A percentile compares a stretch with the other conserved stretches of the same genome.
These are phyloP conservation scores for Fomitopsis pulvina DNA, from an alignment of 768 basidiomycete species.

Conservation along the genomic window DNA sequence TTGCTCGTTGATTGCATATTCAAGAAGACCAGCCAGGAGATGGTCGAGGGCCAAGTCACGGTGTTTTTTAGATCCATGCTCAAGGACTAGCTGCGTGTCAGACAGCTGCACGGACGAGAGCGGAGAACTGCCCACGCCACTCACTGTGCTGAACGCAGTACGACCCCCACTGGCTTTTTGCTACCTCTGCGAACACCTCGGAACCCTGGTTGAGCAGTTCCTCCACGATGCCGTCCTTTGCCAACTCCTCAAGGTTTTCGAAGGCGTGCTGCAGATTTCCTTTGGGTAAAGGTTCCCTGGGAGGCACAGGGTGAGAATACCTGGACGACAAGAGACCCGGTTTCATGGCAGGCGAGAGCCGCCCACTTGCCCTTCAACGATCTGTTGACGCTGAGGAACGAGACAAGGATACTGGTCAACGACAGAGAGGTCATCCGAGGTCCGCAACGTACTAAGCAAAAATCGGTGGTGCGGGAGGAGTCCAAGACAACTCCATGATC, in stretches of 20 bases:
- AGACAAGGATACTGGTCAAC: conserved; percentile 1
- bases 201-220: conserved; percentile 74
- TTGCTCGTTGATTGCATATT: conserved; percentile 78
- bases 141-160: conserved; percentile 83
- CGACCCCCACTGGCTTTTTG: conserved; percentile 86
- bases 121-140: conserved; percentile 21
- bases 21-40: conserved; percentile 66
- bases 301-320: conserved; percentile 27
- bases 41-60: conserved; percentile 74
- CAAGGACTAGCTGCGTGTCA: conserved; percentile 77
- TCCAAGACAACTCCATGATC: conserved; percentile 92
- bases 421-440: conserved; percentile 3
- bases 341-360: conserved; percentile 83
- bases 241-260: conserved; percentile 77
- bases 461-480: conserved; percentile 80
- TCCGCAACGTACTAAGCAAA: conserved; percentile 58
- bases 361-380: conserved; percentile 88
- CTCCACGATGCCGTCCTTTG: conserved; percentile 80
- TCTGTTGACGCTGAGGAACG: conserved; percentile 63
- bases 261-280: conserved; percentile 59
- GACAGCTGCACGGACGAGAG: neutral
- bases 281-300: conserved; percentile 6
- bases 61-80: conserved; percentile 76
- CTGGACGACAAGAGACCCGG: conserved; percentile 84
- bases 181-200: conserved; percentile 62